Base-by-base conservation (phyloP, 1,284 basidiomycete genomes). In the Apiotrichum veenhuisii region DNA sequence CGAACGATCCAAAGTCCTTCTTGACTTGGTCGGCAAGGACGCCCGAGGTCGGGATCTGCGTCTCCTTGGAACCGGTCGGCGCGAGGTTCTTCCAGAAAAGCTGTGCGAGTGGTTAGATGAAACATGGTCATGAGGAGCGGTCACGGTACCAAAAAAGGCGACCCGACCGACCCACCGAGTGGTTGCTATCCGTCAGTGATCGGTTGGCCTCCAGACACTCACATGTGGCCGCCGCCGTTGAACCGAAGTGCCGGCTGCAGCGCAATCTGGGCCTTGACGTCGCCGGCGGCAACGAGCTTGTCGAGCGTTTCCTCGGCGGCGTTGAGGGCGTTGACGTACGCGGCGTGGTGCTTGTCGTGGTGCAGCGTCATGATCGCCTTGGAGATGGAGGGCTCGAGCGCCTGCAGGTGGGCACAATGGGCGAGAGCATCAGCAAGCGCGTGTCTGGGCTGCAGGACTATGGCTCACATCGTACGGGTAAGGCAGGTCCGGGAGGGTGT, bases 41-140 rank as follows among this genome's bases (percentile, higher is more conserved):
- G 25, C 93, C 90, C 36, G 82, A 83, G 59, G 78, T 66, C 14
- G 78, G 72, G 51, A 91, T 80, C 71, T 84, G 84, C 52, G 67
- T 88, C 86, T 61, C 83, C 75, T 78, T 71, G 3, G 79, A 80
- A 27, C 79, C 79, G 23, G 86, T 82, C 1, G 91, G 83, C 5
- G 84, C 87, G 65, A 97, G 85, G 80, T 96, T 98, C 80, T 88
- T 92, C 96, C 95, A 98, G 83, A 98, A 98, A 53, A 98, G 84
- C 43, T 92, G 87, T 76, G n/a, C n/a, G n/a, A n/a, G n/a, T n/a
- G 92, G 40, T 17, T 12, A 33, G 44, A 30, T n/a, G 27, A 3
- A 44, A 14, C 23, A 26, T 7, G 5, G 43, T 23, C 5, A 11
- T 8, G 34, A 30, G n/a, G 33, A 4, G 27, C 43, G 34, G 22